A percentile compares a stretch with the other conserved stretches of the same genome.
Conservation (phyloP, 192 early-diverging fungal genomes). For the Coemansia sp. region DNA sequence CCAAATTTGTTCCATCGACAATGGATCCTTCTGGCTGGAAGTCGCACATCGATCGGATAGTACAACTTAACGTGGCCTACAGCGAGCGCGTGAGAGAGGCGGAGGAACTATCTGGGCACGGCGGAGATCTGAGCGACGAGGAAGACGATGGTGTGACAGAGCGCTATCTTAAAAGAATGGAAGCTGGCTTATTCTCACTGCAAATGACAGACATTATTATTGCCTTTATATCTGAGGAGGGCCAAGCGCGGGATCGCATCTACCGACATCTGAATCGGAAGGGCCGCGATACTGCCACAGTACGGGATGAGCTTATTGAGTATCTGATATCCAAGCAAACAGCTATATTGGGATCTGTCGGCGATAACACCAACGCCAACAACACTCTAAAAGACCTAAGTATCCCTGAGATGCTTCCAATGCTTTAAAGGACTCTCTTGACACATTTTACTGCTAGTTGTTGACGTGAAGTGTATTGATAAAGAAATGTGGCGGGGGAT, state of each 20-base stretch:
- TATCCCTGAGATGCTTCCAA: background rate
- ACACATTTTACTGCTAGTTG: background rate
- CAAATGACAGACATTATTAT: conserved; percentile 72
- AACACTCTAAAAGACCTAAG: background rate
- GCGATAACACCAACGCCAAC: background rate
- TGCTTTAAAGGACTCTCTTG: background rate
- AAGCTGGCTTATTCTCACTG: conserved; percentile 78
- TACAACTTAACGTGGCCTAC: conserved; percentile 75
- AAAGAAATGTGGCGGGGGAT: background rate
- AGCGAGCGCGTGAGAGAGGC: conserved; percentile 59
- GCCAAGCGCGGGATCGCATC: conserved; percentile 17
- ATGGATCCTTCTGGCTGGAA: conserved; percentile 62
- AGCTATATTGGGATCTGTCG: conserved; percentile 6
- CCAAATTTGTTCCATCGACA: conserved; percentile 69
- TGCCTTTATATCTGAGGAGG: conserved; percentile 63
- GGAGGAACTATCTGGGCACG: conserved; percentile 55
- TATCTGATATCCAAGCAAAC: conserved; percentile 17
- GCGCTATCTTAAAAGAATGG: conserved; percentile 66
- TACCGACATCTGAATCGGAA: conserved; percentile 29
- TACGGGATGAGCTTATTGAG: conserved; percentile 30
- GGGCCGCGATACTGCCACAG: conserved; percentile 22
- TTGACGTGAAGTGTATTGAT: background rate
- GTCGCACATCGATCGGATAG: conserved; percentile 78
- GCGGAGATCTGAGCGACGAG: conserved; percentile 57
- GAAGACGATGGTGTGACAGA: conserved; percentile 61